Conservation (phyloP, 257 asterid genomes). For the Apocynum venetum region DNA sequence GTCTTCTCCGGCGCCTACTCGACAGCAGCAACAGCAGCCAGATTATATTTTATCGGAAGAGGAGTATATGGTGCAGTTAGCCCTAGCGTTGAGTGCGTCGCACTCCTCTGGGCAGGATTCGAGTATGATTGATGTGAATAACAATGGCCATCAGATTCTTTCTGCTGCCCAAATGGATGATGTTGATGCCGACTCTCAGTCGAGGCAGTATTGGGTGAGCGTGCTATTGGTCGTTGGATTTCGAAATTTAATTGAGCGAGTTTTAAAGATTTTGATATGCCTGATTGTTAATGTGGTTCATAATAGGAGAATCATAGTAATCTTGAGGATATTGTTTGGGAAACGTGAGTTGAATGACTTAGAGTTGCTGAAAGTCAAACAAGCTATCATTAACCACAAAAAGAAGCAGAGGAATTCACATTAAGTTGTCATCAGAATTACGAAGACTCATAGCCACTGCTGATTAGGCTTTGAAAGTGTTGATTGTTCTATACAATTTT, state of each 20-base stretch:
- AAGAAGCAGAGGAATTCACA: not conserved
- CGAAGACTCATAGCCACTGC: not conserved
- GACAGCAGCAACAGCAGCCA: conserved; percentile 42
- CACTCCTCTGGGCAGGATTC: conserved; percentile 56
- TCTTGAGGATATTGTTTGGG: not conserved
- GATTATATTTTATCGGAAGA: conserved; percentile 89
- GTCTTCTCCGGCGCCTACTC: conserved; percentile 16
- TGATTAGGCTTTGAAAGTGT: not conserved
- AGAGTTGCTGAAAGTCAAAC: not conserved
- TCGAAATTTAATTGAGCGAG: not conserved
- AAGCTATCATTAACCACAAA: not conserved
- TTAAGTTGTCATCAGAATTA: not conserved
- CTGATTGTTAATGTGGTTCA: not conserved
- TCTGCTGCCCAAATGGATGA: conserved; percentile 35
- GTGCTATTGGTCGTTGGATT: conserved; percentile 15
- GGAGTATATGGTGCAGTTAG: conserved; percentile 91
- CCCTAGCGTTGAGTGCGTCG: conserved; percentile 90
- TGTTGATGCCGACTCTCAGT: conserved; percentile 75
- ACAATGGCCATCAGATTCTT: conserved; percentile 31
- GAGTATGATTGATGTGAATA: conserved; percentile 31
- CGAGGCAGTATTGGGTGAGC: conserved; percentile 93
- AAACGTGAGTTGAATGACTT: not conserved
- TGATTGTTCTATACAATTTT: not conserved
- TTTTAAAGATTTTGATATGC: not conserved
- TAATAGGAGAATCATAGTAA: not conserved